Conservation (phyloP, 1,284 basidiomycete species). For the Rhodotorula mucilaginosa region DNA sequence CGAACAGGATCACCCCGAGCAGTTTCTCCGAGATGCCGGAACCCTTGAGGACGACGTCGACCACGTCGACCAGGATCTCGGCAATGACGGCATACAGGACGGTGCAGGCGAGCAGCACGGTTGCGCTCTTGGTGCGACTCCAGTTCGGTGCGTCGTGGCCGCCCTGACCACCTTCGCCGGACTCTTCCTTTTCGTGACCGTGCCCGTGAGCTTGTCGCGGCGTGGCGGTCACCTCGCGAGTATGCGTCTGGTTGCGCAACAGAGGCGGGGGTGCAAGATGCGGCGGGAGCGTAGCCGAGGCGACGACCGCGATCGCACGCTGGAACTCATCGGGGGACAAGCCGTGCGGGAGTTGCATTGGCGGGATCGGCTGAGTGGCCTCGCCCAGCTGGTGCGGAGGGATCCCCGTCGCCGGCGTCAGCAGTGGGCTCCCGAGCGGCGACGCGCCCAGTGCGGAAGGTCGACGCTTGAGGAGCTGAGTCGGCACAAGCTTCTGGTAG, state of each 20-base stretch:
- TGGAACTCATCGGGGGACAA: slow-evolving; percentile 79
- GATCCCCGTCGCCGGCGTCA: slow-evolving; percentile 53
- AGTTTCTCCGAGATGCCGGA: slow-evolving; percentile 97
- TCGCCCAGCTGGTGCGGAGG: slow-evolving; percentile 45
- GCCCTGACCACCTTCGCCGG: slow-evolving; percentile 56
- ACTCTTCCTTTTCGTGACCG: slow-evolving; percentile 8
- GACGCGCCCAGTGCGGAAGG: slow-evolving; percentile 49
- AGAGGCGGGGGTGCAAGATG: slow-evolving; percentile 16
- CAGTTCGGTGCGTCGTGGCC: slow-evolving; percentile 96
- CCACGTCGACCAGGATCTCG: slow-evolving; percentile 64
- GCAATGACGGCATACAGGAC: slow-evolving; percentile 93
- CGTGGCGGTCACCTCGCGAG: slow-evolving; percentile 20
- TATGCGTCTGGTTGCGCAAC: slow-evolving; percentile 20
- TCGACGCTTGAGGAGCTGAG: slow-evolving; percentile 49
- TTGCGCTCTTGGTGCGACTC: slow-evolving; percentile 81
- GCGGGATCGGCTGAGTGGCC: not conserved
- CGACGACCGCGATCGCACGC: slow-evolving; percentile 69
- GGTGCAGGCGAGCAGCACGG: slow-evolving; percentile 83
- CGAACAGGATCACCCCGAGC: slow-evolving; percentile 92
- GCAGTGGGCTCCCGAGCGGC: slow-evolving; percentile 40
- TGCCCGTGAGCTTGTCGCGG: slow-evolving; percentile 2
- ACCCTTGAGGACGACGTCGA: slow-evolving; percentile 90
- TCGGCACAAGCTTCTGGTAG: slow-evolving; percentile 55
- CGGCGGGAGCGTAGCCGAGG: slow-evolving; percentile 72
- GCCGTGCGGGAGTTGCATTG: slow-evolving; percentile 54